Conservation (phyloP, 2,329 filamentous ascomycete species). For the Xylariaceae sp. region DNA sequence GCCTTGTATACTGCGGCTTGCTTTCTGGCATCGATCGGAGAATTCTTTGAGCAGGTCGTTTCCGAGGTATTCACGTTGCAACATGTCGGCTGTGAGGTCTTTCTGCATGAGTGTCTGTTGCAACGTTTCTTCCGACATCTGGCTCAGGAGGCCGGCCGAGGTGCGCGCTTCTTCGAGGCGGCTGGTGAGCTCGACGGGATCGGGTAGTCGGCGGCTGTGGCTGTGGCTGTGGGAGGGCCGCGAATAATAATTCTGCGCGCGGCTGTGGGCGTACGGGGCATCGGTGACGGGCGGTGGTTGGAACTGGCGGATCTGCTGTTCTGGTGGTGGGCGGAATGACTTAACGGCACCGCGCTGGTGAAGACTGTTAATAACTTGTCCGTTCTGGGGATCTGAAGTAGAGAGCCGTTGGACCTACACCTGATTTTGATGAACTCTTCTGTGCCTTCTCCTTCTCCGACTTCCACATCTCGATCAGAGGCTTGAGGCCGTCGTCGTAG, state of each 20-base stretch:
- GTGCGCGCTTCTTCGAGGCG: slow-evolving; percentile 87
- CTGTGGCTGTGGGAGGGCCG: slow-evolving; percentile 35
- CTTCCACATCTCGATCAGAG: slow-evolving; percentile 81
- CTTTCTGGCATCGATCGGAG: slow-evolving; percentile 75
- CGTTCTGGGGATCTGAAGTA: slow-evolving; percentile 9
- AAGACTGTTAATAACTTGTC: slow-evolving; percentile 12
- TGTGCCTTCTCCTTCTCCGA: slow-evolving; percentile 72
- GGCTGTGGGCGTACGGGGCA: slow-evolving; percentile 39
- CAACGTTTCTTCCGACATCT: too few relatives aligned
- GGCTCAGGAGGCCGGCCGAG: slow-evolving; percentile 73
- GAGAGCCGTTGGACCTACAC: slow-evolving; percentile 33
- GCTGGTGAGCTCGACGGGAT: slow-evolving; percentile 71
- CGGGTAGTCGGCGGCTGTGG: slow-evolving; percentile 52
- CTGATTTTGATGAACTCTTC: slow-evolving; percentile 37
- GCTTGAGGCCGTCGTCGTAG: slow-evolving; percentile 67
- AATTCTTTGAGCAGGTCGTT: slow-evolving; percentile 96
- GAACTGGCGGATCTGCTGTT: slow-evolving; percentile 20
- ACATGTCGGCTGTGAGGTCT: slow-evolving; percentile 84
- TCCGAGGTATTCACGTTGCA: slow-evolving; percentile 66
- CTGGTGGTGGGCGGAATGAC: slow-evolving; percentile 5
- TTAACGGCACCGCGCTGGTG: slow-evolving; percentile 5
- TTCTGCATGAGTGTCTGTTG: slow-evolving; percentile 33
- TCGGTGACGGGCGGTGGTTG: slow-evolving; percentile 38
- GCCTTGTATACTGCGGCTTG: slow-evolving; percentile 74
- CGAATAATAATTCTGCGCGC: slow-evolving; percentile 56